Evolutionary conservation across 2,329 filamentous ascomycete species (phyloP).

Genomic region (Tolypocladium paradoxum): DNA sequence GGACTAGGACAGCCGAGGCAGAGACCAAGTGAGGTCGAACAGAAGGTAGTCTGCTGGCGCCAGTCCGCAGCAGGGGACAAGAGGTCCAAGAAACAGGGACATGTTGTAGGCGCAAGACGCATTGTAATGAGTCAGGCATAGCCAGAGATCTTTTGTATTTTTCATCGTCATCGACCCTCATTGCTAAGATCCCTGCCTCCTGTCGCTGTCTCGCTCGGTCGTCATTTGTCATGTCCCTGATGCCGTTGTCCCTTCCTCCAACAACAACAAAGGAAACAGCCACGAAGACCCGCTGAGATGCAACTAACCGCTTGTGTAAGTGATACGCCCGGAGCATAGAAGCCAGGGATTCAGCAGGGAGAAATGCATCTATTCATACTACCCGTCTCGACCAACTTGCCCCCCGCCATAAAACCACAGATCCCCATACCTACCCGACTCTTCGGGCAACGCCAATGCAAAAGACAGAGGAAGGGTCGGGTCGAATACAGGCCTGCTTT

Average conservation of each 20-base stretch:
- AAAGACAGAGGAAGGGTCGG: not conserved
- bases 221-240: not conserved
- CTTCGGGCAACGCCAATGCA: slow-evolving; percentile 3
- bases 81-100: not conserved
- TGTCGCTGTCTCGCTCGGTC: not conserved
- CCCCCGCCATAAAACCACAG: not conserved
- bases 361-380: not conserved
- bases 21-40: not conserved
- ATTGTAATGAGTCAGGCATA: not conserved
- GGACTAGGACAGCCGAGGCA: not conserved
- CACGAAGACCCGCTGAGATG: not conserved
- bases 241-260: not conserved
- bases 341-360: not conserved
- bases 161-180: not conserved
- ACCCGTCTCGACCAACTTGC: not conserved
- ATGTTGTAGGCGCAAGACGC: not conserved
- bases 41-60: not conserved
- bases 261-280: not conserved
- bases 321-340: not conserved
- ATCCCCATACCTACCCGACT: not conserved
- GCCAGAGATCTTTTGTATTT: not conserved
- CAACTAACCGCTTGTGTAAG: not conserved
- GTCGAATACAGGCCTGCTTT: not conserved
- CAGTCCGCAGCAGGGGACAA: not conserved
- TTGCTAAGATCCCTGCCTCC: not conserved